Percentiles rank a stretch among this genome's conserved stretches.
Evolutionary conservation across 805 yeast species (phyloP).

Genomic region (Lipomyces kockii): DNA sequence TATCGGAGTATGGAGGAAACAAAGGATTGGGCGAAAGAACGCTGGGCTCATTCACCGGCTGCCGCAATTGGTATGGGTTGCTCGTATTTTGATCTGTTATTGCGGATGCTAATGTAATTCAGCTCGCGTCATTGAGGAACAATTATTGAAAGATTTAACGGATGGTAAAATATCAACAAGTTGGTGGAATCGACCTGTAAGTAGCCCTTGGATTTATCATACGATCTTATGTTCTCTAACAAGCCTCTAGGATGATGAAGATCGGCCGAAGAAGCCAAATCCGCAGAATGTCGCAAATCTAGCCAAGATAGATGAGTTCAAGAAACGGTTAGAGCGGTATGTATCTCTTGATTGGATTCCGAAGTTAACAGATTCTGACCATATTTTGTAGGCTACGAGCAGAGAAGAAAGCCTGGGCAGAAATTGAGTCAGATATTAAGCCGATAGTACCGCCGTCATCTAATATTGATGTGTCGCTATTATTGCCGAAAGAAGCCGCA

Average conservation of each 20-base stretch:
- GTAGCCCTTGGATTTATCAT: constrained; percentile 41
- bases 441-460: constrained; percentile 31
- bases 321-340: constrained; percentile 49
- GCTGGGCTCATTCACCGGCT: constrained; percentile 13
- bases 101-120: not conserved
- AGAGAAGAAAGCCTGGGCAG: constrained; percentile 34
- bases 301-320: constrained; percentile 54
- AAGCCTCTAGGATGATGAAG: constrained; percentile 40
- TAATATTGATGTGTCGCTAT: constrained; percentile 31
- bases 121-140: constrained; percentile 68
- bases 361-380: not conserved
- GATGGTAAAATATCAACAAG: constrained; percentile 65
- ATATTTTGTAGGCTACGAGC: constrained; percentile 23
- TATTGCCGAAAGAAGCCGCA: constrained; percentile 31
- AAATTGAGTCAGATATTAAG: constrained; percentile 19
- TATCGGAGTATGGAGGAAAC: constrained; percentile 52
- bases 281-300: constrained; percentile 61
- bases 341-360: not conserved
- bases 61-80: constrained; percentile 10
- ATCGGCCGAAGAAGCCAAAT: constrained; percentile 52
- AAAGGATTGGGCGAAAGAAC: constrained; percentile 28
- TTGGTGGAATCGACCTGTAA: constrained; percentile 61
- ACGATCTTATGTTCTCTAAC: constrained; percentile 21
- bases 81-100: constrained; percentile 37
- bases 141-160: constrained; percentile 60